A percentile compares a stretch with the other conserved stretches of the same genome.
phyloP scores from a whole-genome alignment of 805 yeast genomes.

The Candida sonorensis region DNA sequence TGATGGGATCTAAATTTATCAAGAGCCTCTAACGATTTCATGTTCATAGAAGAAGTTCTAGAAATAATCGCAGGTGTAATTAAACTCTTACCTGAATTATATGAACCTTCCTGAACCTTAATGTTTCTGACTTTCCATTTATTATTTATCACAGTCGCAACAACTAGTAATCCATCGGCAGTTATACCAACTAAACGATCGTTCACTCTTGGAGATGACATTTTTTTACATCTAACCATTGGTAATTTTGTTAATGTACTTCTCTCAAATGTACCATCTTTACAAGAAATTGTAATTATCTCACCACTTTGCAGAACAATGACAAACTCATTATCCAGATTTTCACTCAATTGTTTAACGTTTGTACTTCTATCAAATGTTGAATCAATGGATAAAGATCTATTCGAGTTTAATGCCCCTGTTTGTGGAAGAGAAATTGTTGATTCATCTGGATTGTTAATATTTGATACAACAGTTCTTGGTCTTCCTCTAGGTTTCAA shows the following conservation, averaged over 20 bases:
- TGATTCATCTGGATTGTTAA: too few relatives aligned
- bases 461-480: neutral
- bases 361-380: conserved; percentile 24
- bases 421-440: too few relatives aligned
- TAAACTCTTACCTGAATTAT: conserved; percentile 35
- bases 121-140: conserved; percentile 57
- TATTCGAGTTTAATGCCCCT: too few relatives aligned
- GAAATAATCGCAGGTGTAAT: conserved; percentile 33
- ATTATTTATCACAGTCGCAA: conserved; percentile 60
- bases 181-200: conserved; percentile 60
- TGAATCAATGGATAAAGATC: conserved; percentile 27
- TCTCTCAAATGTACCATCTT: conserved; percentile 36
- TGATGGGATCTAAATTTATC: conserved; percentile 7
- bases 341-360: conserved; percentile 21
- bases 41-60: conserved; percentile 17
- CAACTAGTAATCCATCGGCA: conserved; percentile 43
- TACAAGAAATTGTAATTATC: conserved; percentile 42
- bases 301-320: conserved; percentile 47
- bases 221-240: conserved; percentile 45
- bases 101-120: conserved; percentile 37
- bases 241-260: conserved; percentile 25
- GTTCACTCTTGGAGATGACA: conserved; percentile 66
- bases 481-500: conserved; percentile 9
- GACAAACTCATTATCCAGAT: conserved; percentile 38
- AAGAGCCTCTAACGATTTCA: conserved; percentile 12